phyloP scores from a whole-genome alignment of 208 protist genomes.

The Acanthamoeba lenticulata region DNA sequence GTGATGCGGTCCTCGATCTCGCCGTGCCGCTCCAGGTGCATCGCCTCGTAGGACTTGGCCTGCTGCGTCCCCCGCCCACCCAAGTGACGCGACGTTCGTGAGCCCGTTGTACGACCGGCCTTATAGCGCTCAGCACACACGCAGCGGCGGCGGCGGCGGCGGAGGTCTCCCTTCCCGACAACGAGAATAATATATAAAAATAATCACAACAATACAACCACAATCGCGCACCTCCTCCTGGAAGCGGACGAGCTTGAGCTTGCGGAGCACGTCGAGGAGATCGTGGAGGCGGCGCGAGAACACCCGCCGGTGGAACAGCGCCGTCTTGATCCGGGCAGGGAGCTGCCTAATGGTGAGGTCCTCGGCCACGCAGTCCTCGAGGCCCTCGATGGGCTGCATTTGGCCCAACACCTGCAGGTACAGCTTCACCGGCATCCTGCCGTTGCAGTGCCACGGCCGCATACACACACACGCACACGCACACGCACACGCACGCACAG shows the following conservation, averaged over 20 bases:
- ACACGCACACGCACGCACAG: not conserved
- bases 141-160: no score
- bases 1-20: not conserved
- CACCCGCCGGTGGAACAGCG: slow-evolving; percentile 1
- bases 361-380: not conserved
- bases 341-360: not conserved
- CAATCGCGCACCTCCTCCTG: not conserved
- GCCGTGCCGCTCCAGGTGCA: not conserved
- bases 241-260: not conserved
- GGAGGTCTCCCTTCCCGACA: no score
- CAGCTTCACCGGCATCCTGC: not conserved
- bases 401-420: slow-evolving; percentile 6
- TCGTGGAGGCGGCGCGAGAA: not conserved
- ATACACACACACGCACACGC: not conserved
- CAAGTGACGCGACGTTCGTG: no score
- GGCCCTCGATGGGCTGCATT: not conserved
- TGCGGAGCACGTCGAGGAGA: not conserved
- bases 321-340: not conserved
- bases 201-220: not conserved
- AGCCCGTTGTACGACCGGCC: no score
- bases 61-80: no score
- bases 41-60: not conserved
- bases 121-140: no score
- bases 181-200: no score
- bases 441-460: no score